Evolutionary conservation across 305 asterid genomes (phyloP), one percentile per base, ranked within the genome.

Genomic region (Euphrasia arctica): DNA sequence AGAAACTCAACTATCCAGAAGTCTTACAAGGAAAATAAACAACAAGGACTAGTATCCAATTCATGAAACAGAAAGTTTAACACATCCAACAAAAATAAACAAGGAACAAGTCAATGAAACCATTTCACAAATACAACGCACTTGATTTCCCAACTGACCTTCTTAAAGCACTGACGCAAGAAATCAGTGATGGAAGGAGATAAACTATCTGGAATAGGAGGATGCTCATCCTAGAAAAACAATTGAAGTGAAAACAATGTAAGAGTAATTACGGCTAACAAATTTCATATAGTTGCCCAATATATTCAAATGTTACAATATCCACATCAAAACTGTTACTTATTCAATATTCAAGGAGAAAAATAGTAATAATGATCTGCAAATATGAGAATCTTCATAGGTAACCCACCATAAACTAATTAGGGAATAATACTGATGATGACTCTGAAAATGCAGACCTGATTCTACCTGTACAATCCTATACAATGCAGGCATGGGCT

Each of bases 401-500:
- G 66, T 29, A 71, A 57, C 69, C 47, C 66, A 55, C 60, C 12
- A 25, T 34, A 70, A 59, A 60, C 1, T 9, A 69, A 42, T 54
- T 51, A 3, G 47, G 57, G 8, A 49, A 34, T 9, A 73, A 58
- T 34, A 52, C 43, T 18, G 52, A 50, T 36, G 57, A 70, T 47
- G 47, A 56, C 36, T 29, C 45, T 25, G 67, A 66, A 63, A 66
- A 71, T 45, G 65, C 61, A 31, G 63, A 63, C 69, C 61, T 66
- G 70, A 80, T 11, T 73, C 70, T 70, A 93, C 99, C 98, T 88
- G 96, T 61, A 94, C 99, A 64, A 94, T 94, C 68, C 99, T 83
- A 81, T 82, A 94, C 76, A 94, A 95, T 60, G 99, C 99, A 31
- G 96, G 96, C 99, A 94, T 94, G 36, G 99, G 99, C 87, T 90